A percentile compares a stretch with the other conserved stretches of the same genome.
Evolutionary conservation across 768 basidiomycete genomes (phyloP).

Genomic region (Trametes cingulata): DNA sequence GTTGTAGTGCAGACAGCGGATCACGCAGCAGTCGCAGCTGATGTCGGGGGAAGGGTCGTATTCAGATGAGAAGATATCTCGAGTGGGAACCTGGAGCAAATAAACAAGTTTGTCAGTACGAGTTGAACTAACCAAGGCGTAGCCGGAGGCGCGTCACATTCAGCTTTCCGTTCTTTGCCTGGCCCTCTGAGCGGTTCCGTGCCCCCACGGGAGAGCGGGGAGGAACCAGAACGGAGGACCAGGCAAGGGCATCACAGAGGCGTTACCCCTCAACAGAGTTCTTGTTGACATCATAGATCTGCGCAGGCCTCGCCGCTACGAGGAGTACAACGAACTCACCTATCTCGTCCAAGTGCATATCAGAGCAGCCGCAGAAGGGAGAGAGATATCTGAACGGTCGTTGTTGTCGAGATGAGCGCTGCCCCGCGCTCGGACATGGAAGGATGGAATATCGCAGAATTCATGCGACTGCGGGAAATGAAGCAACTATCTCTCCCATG

Average conservation of each 20-base stretch:
- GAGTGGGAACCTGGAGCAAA: too few species aligned
- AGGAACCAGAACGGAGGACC: conserved; percentile 40
- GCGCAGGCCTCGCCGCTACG: neutral
- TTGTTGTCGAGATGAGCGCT: neutral
- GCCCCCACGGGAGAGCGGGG: conserved; percentile 17
- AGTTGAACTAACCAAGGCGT: too few species aligned
- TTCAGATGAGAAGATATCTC: too few species aligned
- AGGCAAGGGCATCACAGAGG: conserved; percentile 44
- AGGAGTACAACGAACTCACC: neutral
- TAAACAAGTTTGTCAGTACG: too few species aligned
- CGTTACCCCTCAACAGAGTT: conserved; percentile 20
- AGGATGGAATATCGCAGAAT: conserved; percentile 1
- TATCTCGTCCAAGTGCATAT: neutral
- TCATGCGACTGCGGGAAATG: neutral
- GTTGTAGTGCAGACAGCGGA: too few species aligned
- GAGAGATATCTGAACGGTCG: neutral
- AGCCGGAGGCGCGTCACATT: conserved; percentile 19
- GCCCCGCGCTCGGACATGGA: neutral
- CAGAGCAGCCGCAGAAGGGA: too few species aligned
- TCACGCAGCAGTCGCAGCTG: too few species aligned
- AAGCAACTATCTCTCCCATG: neutral
- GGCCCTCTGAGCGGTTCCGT: conserved; percentile 45
- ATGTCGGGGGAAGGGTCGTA: too few species aligned
- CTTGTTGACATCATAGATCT: conserved; percentile 25
- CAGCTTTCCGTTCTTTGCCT: conserved; percentile 66